Percentiles rank a stretch among this genome's conserved stretches.
Conservation (phyloP, 176 grass and related monocot species). For the Cenchrus americanus region DNA sequence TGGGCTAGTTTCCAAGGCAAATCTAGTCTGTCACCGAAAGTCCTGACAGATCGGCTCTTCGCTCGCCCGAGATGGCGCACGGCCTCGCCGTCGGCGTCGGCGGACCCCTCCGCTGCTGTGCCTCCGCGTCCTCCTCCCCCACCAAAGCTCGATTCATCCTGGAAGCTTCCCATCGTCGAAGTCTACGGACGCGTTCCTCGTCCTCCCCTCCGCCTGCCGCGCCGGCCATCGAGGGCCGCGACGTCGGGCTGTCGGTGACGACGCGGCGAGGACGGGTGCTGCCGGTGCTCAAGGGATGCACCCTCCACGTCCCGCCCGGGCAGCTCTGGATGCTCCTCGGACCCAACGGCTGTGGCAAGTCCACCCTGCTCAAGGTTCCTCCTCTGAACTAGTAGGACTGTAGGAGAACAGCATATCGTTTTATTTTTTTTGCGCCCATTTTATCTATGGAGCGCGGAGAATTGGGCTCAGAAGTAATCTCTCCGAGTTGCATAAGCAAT, state of each 20-base stretch:
- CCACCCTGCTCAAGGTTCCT: slow-evolving; percentile 84
- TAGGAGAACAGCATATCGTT: background rate
- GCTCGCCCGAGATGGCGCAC: slow-evolving; percentile 38
- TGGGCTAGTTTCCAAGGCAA: too few relatives aligned
- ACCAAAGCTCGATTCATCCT: background rate
- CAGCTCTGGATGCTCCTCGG: slow-evolving; percentile 99
- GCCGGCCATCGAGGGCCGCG: slow-evolving; percentile 66
- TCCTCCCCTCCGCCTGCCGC: slow-evolving; percentile 13
- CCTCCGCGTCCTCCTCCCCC: background rate
- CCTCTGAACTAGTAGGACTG: slow-evolving; percentile 17
- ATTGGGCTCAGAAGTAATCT: background rate
- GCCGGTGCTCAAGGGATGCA: slow-evolving; percentile 81
- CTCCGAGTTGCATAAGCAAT: background rate
- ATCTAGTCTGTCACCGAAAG: too few relatives aligned
- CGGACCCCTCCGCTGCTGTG: slow-evolving; percentile 14
- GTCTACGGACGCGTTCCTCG: background rate
- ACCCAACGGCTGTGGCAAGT: slow-evolving; percentile 96
- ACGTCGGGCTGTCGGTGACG: slow-evolving; percentile 66
- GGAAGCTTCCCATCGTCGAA: background rate
- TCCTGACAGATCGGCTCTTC: background rate
- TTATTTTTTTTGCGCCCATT: slow-evolving; percentile 18
- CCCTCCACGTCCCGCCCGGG: slow-evolving; percentile 65
- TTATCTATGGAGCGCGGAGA: background rate
- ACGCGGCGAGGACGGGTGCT: slow-evolving; percentile 51
- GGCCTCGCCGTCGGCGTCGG: slow-evolving; percentile 42